Conservation (phyloP, 164 flowering plant genomes). For the Houttuynia cordata region DNA sequence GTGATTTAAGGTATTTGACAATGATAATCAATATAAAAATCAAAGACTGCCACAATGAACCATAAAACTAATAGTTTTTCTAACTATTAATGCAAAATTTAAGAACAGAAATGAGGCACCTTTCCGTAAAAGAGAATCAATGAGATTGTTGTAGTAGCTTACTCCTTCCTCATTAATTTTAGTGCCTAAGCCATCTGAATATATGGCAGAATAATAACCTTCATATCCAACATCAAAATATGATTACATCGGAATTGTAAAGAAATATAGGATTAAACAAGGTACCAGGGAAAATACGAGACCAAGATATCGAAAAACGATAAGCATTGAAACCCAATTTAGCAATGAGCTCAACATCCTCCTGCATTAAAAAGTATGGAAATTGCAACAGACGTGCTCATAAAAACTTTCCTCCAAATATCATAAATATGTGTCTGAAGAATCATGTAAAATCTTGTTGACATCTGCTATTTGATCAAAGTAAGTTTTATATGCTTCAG, state of each 20-base stretch:
- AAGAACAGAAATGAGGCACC: slow-evolving; percentile 24
- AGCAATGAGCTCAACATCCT: slow-evolving; percentile 71
- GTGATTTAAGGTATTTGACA: too few species aligned
- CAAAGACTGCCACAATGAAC: slow-evolving; percentile 1
- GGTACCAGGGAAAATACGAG: slow-evolving; percentile 86
- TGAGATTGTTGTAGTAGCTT: slow-evolving; percentile 65
- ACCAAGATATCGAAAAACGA: slow-evolving; percentile 91
- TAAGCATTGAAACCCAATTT: slow-evolving; percentile 80
- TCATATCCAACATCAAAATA: neutral
- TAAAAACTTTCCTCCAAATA: too few species aligned
- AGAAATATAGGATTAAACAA: neutral
- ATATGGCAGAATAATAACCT: neutral
- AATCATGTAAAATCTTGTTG: too few species aligned
- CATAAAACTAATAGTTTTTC: neutral
- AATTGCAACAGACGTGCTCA: neutral
- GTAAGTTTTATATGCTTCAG: too few species aligned
- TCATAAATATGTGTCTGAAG: too few species aligned
- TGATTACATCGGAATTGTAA: neutral
- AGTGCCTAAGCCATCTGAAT: slow-evolving; percentile 78
- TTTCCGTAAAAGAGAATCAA: slow-evolving; percentile 60
- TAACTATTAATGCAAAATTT: neutral
- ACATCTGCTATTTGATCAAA: too few species aligned
- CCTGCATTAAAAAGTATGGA: slow-evolving; percentile 32
- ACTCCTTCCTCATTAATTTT: slow-evolving; percentile 63
- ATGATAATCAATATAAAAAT: too few species aligned